Conservation (phyloP, 768 basidiomycete species). For the Rhodotorula diobovata region DNA sequence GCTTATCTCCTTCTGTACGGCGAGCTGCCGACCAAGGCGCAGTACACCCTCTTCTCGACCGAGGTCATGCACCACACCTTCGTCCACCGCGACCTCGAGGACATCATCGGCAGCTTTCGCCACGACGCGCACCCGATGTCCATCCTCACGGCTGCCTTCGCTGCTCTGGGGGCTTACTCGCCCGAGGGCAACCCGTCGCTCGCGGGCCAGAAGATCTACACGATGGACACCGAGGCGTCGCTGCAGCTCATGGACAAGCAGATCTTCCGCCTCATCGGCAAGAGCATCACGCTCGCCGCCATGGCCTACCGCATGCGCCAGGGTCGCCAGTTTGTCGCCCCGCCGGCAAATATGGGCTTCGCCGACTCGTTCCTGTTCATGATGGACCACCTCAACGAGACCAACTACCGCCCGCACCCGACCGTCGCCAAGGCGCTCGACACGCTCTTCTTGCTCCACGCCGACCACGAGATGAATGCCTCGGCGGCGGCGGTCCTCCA, state of each 20-base stretch:
- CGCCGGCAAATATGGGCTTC: conserved; percentile 58
- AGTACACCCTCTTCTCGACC: conserved; percentile 57
- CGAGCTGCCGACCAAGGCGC: conserved; percentile 59
- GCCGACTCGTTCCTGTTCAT: conserved; percentile 72
- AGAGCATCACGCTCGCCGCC: conserved; percentile 82
- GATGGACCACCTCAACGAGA: conserved; percentile 51
- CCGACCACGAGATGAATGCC: conserved; percentile 67
- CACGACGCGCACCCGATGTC: conserved; percentile 93
- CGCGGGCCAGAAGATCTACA: conserved; percentile 56
- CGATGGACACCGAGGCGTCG: conserved; percentile 6
- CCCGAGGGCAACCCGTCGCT: conserved; percentile 69
- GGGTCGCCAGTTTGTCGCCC: conserved; percentile 78
- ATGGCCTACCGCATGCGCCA: conserved; percentile 92
- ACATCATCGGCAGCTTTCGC: conserved; percentile 56
- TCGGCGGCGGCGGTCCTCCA: conserved; percentile 74
- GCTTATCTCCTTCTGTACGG: conserved; percentile 85
- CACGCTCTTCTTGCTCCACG: conserved; percentile 67
- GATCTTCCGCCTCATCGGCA: conserved; percentile 63
- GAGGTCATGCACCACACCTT: conserved; percentile 73
- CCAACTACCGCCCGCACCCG: conserved; percentile 70
- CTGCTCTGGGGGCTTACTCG: conserved; percentile 62
- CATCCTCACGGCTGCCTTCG: conserved; percentile 77
- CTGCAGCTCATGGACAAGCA: conserved; percentile 84
- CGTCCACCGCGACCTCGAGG: conserved; percentile 30
- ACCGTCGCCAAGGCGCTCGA: conserved; percentile 82